Percentiles rank a stretch among this genome's conserved stretches.
Conservation (phyloP, 2,329 filamentous ascomycete genomes). For the Alternaria dauci region DNA sequence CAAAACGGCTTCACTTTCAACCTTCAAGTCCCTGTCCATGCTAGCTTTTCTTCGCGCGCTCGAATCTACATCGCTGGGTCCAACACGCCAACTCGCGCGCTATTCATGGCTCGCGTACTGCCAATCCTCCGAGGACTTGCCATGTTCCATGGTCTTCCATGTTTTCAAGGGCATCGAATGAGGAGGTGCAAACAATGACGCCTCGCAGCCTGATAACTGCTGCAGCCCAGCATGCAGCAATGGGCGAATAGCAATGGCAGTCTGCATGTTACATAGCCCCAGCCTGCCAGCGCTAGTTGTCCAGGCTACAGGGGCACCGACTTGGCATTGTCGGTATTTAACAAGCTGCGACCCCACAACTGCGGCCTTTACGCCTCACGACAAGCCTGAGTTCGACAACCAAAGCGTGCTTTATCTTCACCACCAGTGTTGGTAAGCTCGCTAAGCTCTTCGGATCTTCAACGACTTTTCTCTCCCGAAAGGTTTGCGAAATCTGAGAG, state of each 20-base stretch:
- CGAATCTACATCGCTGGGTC: constrained; percentile 14
- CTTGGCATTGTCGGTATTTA: constrained; percentile 45
- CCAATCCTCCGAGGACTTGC: constrained; percentile 6
- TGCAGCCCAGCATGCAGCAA: constrained; percentile 29
- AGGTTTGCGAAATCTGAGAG: constrained; percentile 51
- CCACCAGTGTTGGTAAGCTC: constrained; percentile 43
- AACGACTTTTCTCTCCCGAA: constrained; percentile 44
- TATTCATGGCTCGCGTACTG: constrained; percentile 22
- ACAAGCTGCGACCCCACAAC: constrained; percentile 42
- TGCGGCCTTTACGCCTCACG: constrained; percentile 47
- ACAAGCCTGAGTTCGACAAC: constrained; percentile 54
- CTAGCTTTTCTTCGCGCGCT: not conserved
- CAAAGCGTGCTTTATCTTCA: constrained; percentile 48
- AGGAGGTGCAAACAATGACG: constrained; percentile 23
- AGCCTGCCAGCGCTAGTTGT: constrained; percentile 36
- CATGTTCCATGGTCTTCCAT: constrained; percentile 28
- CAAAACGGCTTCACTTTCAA: constrained; percentile 1
- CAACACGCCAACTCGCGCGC: constrained; percentile 24
- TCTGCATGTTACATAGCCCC: constrained; percentile 40
- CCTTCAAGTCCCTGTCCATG: not conserved
- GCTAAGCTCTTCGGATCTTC: constrained; percentile 49
- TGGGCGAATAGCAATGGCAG: constrained; percentile 38
- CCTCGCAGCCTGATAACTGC: constrained; percentile 32
- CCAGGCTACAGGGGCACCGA: constrained; percentile 37
- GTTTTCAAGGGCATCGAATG: constrained; percentile 26